Percentiles rank a stretch among this genome's conserved stretches.
Evolutionary conservation across 2,329 filamentous ascomycete genomes (phyloP).

Genomic region (Orbilia oligospora): DNA sequence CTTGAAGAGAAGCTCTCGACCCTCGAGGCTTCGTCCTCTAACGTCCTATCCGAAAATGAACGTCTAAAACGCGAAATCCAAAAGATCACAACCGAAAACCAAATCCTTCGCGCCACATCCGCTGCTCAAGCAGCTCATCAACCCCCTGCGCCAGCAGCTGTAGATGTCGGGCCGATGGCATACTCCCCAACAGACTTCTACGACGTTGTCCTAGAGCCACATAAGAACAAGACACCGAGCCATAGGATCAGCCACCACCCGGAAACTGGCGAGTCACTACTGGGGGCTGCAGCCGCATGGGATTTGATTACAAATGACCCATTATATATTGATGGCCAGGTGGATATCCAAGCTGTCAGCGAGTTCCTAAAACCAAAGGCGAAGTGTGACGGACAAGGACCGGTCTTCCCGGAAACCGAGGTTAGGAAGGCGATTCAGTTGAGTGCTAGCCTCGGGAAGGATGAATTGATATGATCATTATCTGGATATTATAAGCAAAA

Average conservation of each 20-base stretch:
- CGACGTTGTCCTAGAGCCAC: constrained; percentile 74
- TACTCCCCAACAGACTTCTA: constrained; percentile 82
- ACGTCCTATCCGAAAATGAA: constrained; percentile 85
- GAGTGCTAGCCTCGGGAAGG: constrained; percentile 81
- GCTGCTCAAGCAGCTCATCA: constrained; percentile 68
- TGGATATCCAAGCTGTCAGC: constrained; percentile 86
- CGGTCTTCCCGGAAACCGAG: constrained; percentile 84
- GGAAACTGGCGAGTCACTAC: constrained; percentile 76
- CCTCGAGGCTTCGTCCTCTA: constrained; percentile 81
- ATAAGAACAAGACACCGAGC: constrained; percentile 75
- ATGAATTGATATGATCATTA: constrained; percentile 75
- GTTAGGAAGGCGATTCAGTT: constrained; percentile 82
- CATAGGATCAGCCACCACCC: constrained; percentile 79
- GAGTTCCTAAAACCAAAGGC: constrained; percentile 81
- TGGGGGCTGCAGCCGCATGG: constrained; percentile 86
- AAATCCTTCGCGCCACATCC: constrained; percentile 87
- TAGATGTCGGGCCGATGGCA: constrained; percentile 77
- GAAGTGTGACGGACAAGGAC: constrained; percentile 87
- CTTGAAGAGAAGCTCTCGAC: constrained; percentile 86
- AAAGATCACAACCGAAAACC: constrained; percentile 88
- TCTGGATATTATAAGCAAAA: constrained; percentile 39
- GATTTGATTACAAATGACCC: constrained; percentile 87
- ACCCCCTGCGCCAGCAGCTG: constrained; percentile 68
- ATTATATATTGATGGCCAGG: constrained; percentile 80
- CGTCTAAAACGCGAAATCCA: constrained; percentile 86